Evolutionary conservation across 441 rosid species (phyloP), one percentile per base, ranked within the genome.

Genomic region (Syzygium malaccense): DNA sequence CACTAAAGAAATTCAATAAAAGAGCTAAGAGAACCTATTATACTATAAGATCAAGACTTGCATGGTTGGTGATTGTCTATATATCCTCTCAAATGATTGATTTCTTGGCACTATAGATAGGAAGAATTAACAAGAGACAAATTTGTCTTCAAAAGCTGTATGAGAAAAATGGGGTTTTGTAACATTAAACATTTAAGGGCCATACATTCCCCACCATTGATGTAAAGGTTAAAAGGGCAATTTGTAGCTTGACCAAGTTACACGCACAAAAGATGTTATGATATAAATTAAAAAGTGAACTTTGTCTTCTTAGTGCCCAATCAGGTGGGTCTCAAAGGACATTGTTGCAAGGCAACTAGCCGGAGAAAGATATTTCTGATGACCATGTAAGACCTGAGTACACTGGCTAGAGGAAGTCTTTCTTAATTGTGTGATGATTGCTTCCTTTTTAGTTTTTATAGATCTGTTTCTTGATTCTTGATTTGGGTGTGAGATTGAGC

Each of bases 111-210:
- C 49, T 58, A 30, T 78, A 26, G 79, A 86, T 20, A n/a, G 23
- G 20, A 86, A 57, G 86, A 49, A 53, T 33, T 20, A n/a, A 56
- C 66, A 91, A 90, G 88, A 91, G 93, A 92, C 93, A 94, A 92
- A 89, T 64, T 48, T 49, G 62, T 87, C 90, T 89, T 93, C 94
- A 92, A 92, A 86, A 55, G 85, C 33, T 33, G 23, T 6, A 37
- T 45, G 32, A 66, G 54, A 33, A 41, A 66, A 23, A 32, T 51
- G n/a, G 75, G 51, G 83, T 55, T 57, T 87, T 83, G 58, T 90
- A 90, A 89, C 86, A 89, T 87, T 58, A 53, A 86, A 87, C 88
- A 89, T 75, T 41, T 55, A 30, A 85, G 78, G 88, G 68, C 54
- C 87, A 66, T 85, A 19, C 66, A 33, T 89, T 78, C 85, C 87